phyloP scores from a whole-genome alignment of 176 grass and related monocot species.

The Cocos nucifera region DNA sequence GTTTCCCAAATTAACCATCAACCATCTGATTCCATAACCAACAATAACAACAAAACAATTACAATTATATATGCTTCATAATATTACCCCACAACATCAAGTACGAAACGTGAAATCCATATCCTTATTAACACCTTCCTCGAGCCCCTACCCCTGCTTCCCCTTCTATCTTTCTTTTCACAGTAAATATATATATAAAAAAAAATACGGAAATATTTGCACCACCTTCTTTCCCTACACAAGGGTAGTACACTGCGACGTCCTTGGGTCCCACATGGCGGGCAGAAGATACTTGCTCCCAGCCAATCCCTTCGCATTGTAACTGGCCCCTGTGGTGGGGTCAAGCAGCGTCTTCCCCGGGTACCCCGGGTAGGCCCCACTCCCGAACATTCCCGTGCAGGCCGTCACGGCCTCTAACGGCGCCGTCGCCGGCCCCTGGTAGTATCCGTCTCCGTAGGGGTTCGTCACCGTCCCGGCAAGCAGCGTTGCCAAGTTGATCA shows the following conservation, averaged over 20 bases:
- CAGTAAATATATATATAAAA: conserved; percentile 16
- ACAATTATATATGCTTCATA: no score
- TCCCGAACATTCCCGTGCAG: conserved; percentile 50
- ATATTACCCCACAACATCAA: no score
- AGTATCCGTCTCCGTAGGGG: conserved; percentile 55
- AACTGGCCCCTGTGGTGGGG: conserved; percentile 40
- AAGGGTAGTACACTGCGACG: conserved; percentile 45
- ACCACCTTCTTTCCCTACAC: conserved; percentile 13
- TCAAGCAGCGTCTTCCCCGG: conserved; percentile 45
- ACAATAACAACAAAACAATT: no score
- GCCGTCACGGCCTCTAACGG: conserved; percentile 60
- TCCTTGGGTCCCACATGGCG: conserved; percentile 75
- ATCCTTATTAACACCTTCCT: no score
- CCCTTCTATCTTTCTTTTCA: conserved; percentile 6
- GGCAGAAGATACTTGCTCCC: conserved; percentile 45
- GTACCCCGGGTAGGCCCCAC: conserved; percentile 50
- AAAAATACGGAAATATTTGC: background rate
- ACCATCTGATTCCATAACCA: no score
- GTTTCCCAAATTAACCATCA: no score
- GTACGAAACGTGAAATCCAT: no score
- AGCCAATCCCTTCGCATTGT: conserved; percentile 37
- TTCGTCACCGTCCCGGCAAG: conserved; percentile 46
- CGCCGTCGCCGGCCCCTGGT: conserved; percentile 50
- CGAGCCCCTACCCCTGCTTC: background rate
- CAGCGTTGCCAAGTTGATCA: conserved; percentile 61